These are phyloP conservation scores for Esteya vermicola DNA, from an alignment of 2,329 filamentous ascomycete genomes.

Conservation along the genomic window DNA sequence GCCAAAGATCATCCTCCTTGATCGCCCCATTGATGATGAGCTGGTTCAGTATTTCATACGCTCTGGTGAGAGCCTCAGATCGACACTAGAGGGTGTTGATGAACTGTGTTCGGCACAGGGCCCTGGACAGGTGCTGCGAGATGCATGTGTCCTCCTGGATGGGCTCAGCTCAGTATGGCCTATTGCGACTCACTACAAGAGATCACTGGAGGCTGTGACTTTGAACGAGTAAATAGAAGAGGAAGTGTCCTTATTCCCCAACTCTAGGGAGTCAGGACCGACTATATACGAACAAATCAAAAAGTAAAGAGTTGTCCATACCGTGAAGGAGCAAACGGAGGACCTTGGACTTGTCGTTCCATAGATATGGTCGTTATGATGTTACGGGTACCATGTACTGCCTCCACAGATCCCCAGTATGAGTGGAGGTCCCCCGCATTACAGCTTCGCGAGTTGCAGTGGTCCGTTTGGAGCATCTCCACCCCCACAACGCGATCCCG, in stretches of 20 bases:
- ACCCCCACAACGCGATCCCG: neutral
- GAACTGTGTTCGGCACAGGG: neutral
- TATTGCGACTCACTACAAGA: neutral
- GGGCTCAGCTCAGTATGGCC: neutral
- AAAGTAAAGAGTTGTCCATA: too few species aligned
- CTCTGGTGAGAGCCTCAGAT: neutral
- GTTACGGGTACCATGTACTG: too few species aligned
- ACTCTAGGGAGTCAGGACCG: too few species aligned
- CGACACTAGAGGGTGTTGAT: neutral
- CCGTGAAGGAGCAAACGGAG: too few species aligned
- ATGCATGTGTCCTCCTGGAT: neutral
- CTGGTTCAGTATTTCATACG: conserved; percentile 1
- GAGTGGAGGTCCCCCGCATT: too few species aligned
- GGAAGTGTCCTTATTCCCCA: too few species aligned
- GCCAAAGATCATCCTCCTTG: neutral
- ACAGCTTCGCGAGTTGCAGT: too few species aligned
- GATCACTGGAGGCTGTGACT: neutral
- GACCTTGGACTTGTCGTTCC: too few species aligned
- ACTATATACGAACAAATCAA: too few species aligned
- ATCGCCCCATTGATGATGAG: conserved; percentile 2
- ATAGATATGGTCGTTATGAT: too few species aligned
- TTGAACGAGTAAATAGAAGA: too few species aligned
- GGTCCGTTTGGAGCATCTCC: neutral
- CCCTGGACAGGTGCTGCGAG: neutral
- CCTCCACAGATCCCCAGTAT: too few species aligned